Evolutionary conservation across 2,329 filamentous ascomycete species (phyloP), one percentile per base, ranked within the genome.

Genomic region (Aspergillus ustus): DNA sequence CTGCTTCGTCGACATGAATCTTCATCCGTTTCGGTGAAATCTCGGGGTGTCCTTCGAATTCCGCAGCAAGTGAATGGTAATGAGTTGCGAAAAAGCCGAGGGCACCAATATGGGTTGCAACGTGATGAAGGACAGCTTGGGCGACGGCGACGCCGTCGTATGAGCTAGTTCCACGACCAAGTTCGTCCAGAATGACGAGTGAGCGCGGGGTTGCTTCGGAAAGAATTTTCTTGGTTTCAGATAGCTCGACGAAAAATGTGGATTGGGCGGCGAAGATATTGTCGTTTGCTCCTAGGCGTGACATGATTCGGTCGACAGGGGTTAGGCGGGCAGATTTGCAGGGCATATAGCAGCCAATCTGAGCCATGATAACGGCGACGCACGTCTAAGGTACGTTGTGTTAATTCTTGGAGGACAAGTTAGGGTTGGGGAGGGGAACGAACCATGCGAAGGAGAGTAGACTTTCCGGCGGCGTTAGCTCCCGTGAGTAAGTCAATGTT

Each of bases 231-330:
- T 98, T 97, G 0, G 95, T 99, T 76, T 99, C 95, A 0, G 93
- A 93, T 2, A 99, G 82, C 78, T 99, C 95, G 29, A 99, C 94
- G 73, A 99, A 98, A 83, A 99, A 99, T 2, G 95, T 99, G 15
- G 92, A 96, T 77, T 99, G 95, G 0, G 94, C 92, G 1, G 94
- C 95, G 74, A 99, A 98, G 70, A 99, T 99, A 77, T 98, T 98
- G 86, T 99, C 95, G 72, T 98, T 97, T 52, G 95, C 95, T 9
- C 95, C 95, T 0, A 99, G 87, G 50, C 95, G 92, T 9, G 94
- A 98, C 95, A 99, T 99, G 82, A 99, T 98, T 58, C 95, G 91
- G 75, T 99, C 95, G 3, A 96, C 88, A 0, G 95, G 94, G 0
- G 94, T 98, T 49, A 99, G 84, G 2, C 85, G 88, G 1, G 95